Evolutionary conservation across 352 stramenopile genomes (phyloP), one percentile per base, ranked within the genome.

Genomic region (Phytopythium montanum): DNA sequence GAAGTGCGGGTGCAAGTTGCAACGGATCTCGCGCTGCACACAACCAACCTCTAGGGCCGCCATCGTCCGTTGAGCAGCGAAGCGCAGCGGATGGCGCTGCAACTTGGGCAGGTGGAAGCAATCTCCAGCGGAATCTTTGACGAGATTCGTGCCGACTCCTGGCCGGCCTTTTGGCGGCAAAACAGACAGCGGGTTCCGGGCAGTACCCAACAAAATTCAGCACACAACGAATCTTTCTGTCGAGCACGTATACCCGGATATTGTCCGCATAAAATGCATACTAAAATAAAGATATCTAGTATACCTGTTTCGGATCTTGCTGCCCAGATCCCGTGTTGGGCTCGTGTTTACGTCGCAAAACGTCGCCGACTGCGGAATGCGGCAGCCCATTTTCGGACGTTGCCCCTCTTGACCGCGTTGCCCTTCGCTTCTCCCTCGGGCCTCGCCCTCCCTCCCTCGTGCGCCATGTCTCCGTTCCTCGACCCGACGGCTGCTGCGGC

Each of bases 261-360:
- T 0, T 2, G 13, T 36, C 25, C 16, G 16, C n/a, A 29, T 21
- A 34, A 1, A 14, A 0, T 5, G 9, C 25, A 34, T 23, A 23
- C 12, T 23, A 8, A n/a, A 31, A n/a, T 19, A 5, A 19, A 19
- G 5, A 23, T 29, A 9, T 16, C 5, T 13, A 19, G 44, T 31
- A 50, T 50, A 50, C 8, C 13, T 2, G n/a, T 28, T 9, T 49
- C 21, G 13, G 28, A 18, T 26, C 28, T 54, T 42, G 28, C 14
- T 23, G 25, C 44, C 25, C 26, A 19, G 45, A 33, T 19, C 45
- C 46, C 16, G 9, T 19, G 13, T 25, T 7, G 25, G 23, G 26
- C 31, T 56, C 51, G 51, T 56, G 51, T 56, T 56, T 56, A 56
- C 51, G 51, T 56, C 51, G 51, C 21, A 41, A 29, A 45, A 45